Evolutionary conservation across 1,284 basidiomycete genomes (phyloP), one percentile per base, ranked within the genome.

Genomic region (Apiotrichum sp.): DNA sequence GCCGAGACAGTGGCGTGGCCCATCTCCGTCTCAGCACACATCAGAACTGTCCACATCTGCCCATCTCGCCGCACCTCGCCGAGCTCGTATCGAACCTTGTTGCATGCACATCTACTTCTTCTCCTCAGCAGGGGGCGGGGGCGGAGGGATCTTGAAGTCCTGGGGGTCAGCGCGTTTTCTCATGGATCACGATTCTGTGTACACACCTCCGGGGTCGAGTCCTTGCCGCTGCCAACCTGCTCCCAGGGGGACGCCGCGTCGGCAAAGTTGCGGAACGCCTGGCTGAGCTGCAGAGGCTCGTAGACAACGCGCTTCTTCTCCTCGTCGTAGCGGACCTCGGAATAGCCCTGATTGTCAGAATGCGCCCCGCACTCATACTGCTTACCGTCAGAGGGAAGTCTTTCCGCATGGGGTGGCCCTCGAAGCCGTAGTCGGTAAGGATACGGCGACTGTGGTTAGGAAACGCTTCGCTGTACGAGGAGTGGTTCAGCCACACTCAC

Each of bases 281-380:
- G 96, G 8, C 93, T 93, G 64, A 99, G 83, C 74, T 99, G 96
- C 55, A 98, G 80, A 33, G 96, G 96, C 75, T 99, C 96, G 69
- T 95, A 95, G 31, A 98, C 93, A 56, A 99, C 93, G 47, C 95
- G 89, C 80, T 98, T 98, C 74, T 89, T 86, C 79, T 97, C 95
- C 79, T 98, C 96, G 72, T 98, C 93, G 73, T 98, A 99, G 55
- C 96, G 86, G 49, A 98, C 84, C 77, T 99, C 96, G 9, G 92
- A 90, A 79, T 98, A 98, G 38, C 95, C 95, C 89, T 78, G 58
- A 1, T 22, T 22, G 22, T 22, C 22, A 22, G 22, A 22, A 22
- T 22, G 22, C 22, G 22, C 22, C 22, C 22, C 22, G 22, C 22
- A 22, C 22, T 22, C 22, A 22, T 22, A 22, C 22, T 22, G 22